Base-by-base conservation (phyloP, 2,329 filamentous ascomycete species). In the Ceratocystiopsis sp. region DNA sequence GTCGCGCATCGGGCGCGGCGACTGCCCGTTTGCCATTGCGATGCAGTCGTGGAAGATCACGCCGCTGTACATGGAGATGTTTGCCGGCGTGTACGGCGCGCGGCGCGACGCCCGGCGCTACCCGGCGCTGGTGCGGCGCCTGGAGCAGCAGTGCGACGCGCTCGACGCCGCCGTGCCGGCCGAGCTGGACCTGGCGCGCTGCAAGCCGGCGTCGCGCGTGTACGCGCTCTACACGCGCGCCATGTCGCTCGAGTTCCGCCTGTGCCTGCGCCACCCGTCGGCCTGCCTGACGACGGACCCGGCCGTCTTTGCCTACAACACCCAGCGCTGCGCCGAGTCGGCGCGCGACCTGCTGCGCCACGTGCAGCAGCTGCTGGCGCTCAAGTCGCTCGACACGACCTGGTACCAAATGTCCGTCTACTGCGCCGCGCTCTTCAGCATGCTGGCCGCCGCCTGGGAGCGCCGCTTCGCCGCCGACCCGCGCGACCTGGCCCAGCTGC, bases 381-480 rank as follows among this genome's bases (percentile, higher is more conserved):
- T 77, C 45, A 82, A 80, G 53, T 76, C 75, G 38, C 61, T 87
- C 4, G 83, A 89, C 53, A 83, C 80, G 1, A 84, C 81, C 1
- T 87, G 82, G 80, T 81, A 83, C 52, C 78, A 80, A 40, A 68
- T 75, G 40, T 78, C 81, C 0, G 70, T 83, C 7, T 84, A 83
- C 53, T 68, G 83, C 13, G 75, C 79, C 37, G 80, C 80, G 21
- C 77, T 84, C 45, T 83, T 85, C 51, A 81, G 80, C 0, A 77
- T 73, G 14, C 61, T 89, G 0, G 83, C 81, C 39, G 73, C 74
- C 2, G 70, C 78, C 44, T 83, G 75, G 64, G 73, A 84, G 54
- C 71, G 78, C 40, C 68, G 78, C 29, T 71, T 73, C 40, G 65
- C 71, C 11, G 71, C 75, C 12, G 74, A 71, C 0, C 59, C 65